Evolutionary conservation across 2,329 filamentous ascomycete genomes (phyloP).

Genomic region (Claviceps spartinae): DNA sequence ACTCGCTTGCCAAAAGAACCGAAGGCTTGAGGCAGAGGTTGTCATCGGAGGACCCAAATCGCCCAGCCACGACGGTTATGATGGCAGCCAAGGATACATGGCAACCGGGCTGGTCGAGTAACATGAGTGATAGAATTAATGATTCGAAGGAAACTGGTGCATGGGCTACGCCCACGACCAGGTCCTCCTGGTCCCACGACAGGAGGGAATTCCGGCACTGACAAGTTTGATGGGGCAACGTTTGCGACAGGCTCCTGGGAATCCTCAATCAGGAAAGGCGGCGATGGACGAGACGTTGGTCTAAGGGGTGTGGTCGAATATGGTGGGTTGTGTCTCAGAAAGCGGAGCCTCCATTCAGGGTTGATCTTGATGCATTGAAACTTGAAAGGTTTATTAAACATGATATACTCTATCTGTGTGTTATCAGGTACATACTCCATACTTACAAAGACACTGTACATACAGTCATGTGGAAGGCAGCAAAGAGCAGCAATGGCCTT

Average conservation of each 20-base stretch:
- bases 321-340: too few species aligned
- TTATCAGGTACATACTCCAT: not conserved
- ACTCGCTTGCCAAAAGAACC: constrained; percentile 61
- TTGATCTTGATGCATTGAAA: not conserved
- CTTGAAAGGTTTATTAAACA: not conserved
- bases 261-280: constrained; percentile 2
- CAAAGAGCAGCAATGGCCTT: not conserved
- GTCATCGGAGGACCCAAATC: constrained; percentile 4
- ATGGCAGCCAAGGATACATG: not conserved
- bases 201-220: not conserved
- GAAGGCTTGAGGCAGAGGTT: constrained; percentile 31
- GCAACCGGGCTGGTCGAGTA: not conserved
- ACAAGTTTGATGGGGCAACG: not conserved
- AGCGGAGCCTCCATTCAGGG: not conserved
- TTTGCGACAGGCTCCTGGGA: constrained; percentile 1
- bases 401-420: not conserved
- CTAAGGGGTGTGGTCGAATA: not conserved
- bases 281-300: not conserved
- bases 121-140: not conserved
- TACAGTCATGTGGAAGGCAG: constrained; percentile 1
- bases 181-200: constrained; percentile 1
- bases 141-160: not conserved
- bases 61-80: not conserved
- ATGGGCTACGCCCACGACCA: not conserved
- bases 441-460: not conserved